These are phyloP conservation scores for Porphyra umbilicalis DNA, from an alignment of 31 red algal species.

Conservation along the genomic window DNA sequence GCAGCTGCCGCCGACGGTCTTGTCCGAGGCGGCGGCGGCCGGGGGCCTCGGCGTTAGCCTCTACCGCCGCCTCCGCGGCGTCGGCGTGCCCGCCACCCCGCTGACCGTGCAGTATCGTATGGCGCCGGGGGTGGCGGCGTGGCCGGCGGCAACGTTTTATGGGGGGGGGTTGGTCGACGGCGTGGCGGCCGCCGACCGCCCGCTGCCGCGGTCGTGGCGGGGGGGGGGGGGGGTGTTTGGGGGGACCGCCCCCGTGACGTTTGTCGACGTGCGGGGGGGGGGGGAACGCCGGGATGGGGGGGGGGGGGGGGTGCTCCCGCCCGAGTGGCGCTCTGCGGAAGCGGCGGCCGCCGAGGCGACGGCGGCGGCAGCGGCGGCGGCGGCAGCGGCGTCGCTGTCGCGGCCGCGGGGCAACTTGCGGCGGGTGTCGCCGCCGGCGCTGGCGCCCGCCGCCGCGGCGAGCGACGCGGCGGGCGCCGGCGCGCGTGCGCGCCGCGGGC, in stretches of 20 bases:
- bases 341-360: not conserved
- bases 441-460: not conserved
- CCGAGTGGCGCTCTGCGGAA: not conserved
- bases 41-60: conserved; percentile 51
- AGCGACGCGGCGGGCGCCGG: not conserved
- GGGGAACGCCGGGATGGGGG: no score
- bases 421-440: not conserved
- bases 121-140: conserved; percentile 60
- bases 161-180: conserved; percentile 18
- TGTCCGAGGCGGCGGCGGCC: conserved; percentile 2
- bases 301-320: not conserved
- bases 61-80: conserved; percentile 25
- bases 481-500: no score
- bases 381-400: not conserved
- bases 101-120: conserved; percentile 84
- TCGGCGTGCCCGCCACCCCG: conserved; percentile 7
- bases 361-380: not conserved
- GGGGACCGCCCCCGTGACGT: not conserved
- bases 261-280: not conserved
- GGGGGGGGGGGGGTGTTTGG: not conserved
- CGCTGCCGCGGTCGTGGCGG: not conserved
- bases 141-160: conserved; percentile 73
- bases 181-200: conserved; percentile 16
- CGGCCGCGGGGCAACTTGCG: not conserved
- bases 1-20: conserved; percentile 81